Evolutionary conservation across 2,329 filamentous ascomycete species (phyloP).

Genomic region (Fusarium fracticaudum): DNA sequence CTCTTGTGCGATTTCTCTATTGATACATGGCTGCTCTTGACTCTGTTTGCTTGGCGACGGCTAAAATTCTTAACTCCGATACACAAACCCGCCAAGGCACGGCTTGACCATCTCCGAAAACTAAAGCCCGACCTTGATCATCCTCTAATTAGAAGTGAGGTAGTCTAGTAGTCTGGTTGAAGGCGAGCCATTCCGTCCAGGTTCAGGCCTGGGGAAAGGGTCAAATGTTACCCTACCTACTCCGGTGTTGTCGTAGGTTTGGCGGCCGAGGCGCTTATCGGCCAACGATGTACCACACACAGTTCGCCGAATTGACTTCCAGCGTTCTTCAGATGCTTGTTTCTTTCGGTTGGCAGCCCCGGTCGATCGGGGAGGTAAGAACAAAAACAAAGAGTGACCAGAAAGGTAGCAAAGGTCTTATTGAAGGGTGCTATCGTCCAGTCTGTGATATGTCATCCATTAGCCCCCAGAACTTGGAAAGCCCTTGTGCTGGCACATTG

Average conservation of each 20-base stretch:
- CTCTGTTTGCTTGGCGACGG: neutral
- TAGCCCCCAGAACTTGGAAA: neutral
- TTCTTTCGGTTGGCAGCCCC: neutral
- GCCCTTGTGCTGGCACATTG: neutral
- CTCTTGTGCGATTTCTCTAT: neutral
- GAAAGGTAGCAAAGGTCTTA: neutral
- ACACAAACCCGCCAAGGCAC: neutral
- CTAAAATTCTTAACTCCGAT: neutral
- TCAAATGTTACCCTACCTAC: neutral
- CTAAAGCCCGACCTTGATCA: neutral
- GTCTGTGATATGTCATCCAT: neutral
- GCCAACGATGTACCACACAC: neutral
- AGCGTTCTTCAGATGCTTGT: neutral
- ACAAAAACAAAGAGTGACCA: neutral
- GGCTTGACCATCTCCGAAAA: neutral
- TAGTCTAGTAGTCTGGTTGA: neutral
- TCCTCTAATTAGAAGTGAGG: neutral
- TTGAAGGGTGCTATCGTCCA: neutral
- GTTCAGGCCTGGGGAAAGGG: neutral
- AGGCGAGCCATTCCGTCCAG: neutral
- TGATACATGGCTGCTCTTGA: neutral
- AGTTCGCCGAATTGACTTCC: slow-evolving; percentile 17
- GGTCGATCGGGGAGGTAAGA: neutral
- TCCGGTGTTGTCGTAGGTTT: slow-evolving; percentile 2
- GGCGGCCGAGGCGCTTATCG: neutral